Evolutionary conservation across 2,329 filamentous ascomycete species (phyloP).

Genomic region (Aspergillus piperis): DNA sequence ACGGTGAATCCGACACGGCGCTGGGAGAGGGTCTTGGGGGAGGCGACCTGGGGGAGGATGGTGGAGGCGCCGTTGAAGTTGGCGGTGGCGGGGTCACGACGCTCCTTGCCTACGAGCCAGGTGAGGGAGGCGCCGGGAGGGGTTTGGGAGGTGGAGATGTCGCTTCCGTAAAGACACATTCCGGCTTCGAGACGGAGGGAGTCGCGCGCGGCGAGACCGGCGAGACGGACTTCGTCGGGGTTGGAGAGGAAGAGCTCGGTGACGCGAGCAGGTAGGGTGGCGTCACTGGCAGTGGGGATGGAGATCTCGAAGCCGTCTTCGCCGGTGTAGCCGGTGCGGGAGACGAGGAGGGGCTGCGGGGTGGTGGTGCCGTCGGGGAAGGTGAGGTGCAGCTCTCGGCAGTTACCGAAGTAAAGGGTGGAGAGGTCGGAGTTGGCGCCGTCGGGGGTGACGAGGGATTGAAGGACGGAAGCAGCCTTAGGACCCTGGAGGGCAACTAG

Average conservation of each 20-base stretch:
- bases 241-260: slow-evolving; percentile 69
- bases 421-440: slow-evolving; percentile 57
- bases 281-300: slow-evolving; percentile 66
- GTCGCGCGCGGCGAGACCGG: slow-evolving; percentile 87
- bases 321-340: slow-evolving; percentile 90
- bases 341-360: slow-evolving; percentile 67
- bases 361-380: slow-evolving; percentile 56
- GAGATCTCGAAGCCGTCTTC: slow-evolving; percentile 98
- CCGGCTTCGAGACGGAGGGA: slow-evolving; percentile 92
- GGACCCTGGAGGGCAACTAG: slow-evolving; percentile 91
- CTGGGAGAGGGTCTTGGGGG: slow-evolving; percentile 63
- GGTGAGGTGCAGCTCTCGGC: slow-evolving; percentile 65
- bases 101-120: slow-evolving; percentile 84
- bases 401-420: slow-evolving; percentile 79
- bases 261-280: slow-evolving; percentile 50
- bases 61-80: slow-evolving; percentile 83
- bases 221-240: slow-evolving; percentile 70
- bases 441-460: slow-evolving; percentile 59
- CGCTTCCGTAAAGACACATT: slow-evolving; percentile 99
- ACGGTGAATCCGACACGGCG: slow-evolving; percentile 80
- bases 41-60: slow-evolving; percentile 71
- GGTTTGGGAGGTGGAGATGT: slow-evolving; percentile 77
- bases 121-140: slow-evolving; percentile 66
- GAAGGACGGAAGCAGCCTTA: slow-evolving; percentile 68
- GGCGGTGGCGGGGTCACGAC: slow-evolving; percentile 59